Evolutionary conservation across 2,329 filamentous ascomycete species (phyloP), one percentile per base, ranked within the genome.

Genomic region (Aspergillus ruber): DNA sequence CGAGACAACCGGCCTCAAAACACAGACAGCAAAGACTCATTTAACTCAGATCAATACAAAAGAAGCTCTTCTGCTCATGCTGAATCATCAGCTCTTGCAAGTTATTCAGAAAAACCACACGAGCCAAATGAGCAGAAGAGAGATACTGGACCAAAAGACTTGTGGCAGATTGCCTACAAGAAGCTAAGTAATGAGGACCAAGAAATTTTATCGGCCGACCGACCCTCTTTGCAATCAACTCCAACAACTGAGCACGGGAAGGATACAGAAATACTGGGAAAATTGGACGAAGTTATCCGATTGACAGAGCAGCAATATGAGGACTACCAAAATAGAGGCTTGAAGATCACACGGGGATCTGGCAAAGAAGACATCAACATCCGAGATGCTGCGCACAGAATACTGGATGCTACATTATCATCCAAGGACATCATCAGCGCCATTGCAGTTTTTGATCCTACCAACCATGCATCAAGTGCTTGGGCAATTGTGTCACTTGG

Each of bases 401-500:
- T 55, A 6, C 10, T 58, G 1, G 42, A 54, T 45, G 40, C 53
- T 10, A 42, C 51, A 9, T 41, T 56, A 15, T 49, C 43, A 2
- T 54, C 52, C 38, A 56, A 57, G 27, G 44, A 52, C 27, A 38
- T 53, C 29, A 48, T 56, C 15, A 42, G 3, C 25, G 35, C 44
- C 6, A 45, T 50, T 9, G 50, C 42, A 6, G 43, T 41, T 23
- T 41, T 50, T 36, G 51, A 58, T 44, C 47, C 51, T 13, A 57
- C 50, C 4, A 3, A 38, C 1, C 40, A 57, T 48, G 48, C 56
- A 42, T 33, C 51, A 18, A 50, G 50, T 49, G 53, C 47, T n/a
- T 58, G 50, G 54, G 41, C 43, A 18, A 20, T 57, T 12, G 50
- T 58, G 0, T 57, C 46, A 12, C 45, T 58, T 44, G 48, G 54